These are phyloP conservation scores for Naganishia onofrii DNA, from an alignment of 768 basidiomycete genomes.

Conservation along the genomic window DNA sequence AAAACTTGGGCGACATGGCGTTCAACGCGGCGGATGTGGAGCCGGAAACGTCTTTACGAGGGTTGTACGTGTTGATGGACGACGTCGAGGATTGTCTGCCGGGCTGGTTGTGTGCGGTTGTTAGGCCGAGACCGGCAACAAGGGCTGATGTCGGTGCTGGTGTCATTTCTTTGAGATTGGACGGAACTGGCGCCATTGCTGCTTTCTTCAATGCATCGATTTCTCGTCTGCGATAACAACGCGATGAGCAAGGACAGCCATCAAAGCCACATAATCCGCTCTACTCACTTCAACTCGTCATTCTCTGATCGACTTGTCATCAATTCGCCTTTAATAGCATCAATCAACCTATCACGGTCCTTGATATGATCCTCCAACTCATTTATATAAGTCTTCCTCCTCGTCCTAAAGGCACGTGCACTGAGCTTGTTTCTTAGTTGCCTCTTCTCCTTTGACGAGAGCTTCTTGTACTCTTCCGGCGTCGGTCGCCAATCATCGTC, in stretches of 20 bases:
- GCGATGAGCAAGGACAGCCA: slow-evolving; percentile 14
- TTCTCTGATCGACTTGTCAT: slow-evolving; percentile 78
- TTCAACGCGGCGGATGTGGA: slow-evolving; percentile 33
- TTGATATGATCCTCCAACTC: slow-evolving; percentile 91
- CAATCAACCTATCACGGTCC: slow-evolving; percentile 84
- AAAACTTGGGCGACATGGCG: slow-evolving; percentile 56
- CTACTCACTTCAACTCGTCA: slow-evolving; percentile 60
- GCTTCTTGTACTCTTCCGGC: slow-evolving; percentile 91
- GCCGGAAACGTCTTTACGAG: slow-evolving; percentile 51
- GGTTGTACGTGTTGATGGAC: slow-evolving; percentile 45
- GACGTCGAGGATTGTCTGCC: slow-evolving; percentile 27
- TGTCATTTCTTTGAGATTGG: slow-evolving; percentile 34
- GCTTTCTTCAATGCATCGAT: slow-evolving; percentile 52
- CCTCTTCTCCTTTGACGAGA: slow-evolving; percentile 91
- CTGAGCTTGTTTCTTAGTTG: slow-evolving; percentile 96
- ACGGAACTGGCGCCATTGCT: slow-evolving; percentile 43
- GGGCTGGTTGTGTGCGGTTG: slow-evolving; percentile 13
- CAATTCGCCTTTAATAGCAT: slow-evolving; percentile 78
- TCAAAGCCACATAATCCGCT: neutral
- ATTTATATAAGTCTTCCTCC: slow-evolving; percentile 93
- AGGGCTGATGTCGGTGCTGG: slow-evolving; percentile 16
- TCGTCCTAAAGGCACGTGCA: slow-evolving; percentile 89
- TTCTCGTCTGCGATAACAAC: slow-evolving; percentile 46
- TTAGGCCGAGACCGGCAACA: slow-evolving; percentile 26
- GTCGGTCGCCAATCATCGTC: slow-evolving; percentile 51